Percentiles rank a stretch among this genome's conserved stretches.
Conservation (phyloP, 257 asterid species). For the Coffea canephora region DNA sequence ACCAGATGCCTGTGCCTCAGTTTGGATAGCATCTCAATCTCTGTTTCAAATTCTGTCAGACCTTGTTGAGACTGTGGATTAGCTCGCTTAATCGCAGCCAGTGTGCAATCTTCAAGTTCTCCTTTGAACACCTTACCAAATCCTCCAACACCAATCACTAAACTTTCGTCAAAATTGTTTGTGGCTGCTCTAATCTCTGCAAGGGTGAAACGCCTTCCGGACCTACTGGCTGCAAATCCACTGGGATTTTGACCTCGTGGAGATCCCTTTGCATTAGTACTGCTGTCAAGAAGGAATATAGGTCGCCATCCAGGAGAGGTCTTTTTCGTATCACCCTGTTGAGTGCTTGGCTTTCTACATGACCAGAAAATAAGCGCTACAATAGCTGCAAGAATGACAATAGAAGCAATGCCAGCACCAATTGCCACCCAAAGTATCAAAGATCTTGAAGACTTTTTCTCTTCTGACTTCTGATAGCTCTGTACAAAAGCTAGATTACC, state of each 20-base stretch:
- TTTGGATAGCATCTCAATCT: slow-evolving; percentile 74
- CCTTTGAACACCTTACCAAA: slow-evolving; percentile 85
- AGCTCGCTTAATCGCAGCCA: slow-evolving; percentile 70
- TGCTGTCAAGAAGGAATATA: slow-evolving; percentile 41
- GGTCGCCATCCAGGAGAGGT: slow-evolving; percentile 62
- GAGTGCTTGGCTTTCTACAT: slow-evolving; percentile 39
- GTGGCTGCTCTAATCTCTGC: slow-evolving; percentile 70
- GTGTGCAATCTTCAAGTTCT: slow-evolving; percentile 55
- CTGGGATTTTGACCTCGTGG: slow-evolving; percentile 23
- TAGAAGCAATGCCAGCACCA: slow-evolving; percentile 59
- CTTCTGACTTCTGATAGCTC: slow-evolving; percentile 36
- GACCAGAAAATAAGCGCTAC: slow-evolving; percentile 32
- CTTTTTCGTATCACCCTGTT: slow-evolving; percentile 41
- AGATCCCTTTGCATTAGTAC: slow-evolving; percentile 44
- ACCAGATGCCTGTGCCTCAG: slow-evolving; percentile 82
- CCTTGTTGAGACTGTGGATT: slow-evolving; percentile 94
- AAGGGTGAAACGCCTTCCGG: slow-evolving; percentile 72
- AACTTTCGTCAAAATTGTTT: slow-evolving; percentile 59
- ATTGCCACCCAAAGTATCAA: slow-evolving; percentile 60
- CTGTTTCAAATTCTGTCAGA: slow-evolving; percentile 73
- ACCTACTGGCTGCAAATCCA: slow-evolving; percentile 38
- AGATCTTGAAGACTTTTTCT: slow-evolving; percentile 35
- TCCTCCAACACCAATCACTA: slow-evolving; percentile 85
- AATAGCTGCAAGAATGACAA: slow-evolving; percentile 44
- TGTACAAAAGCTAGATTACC: slow-evolving; percentile 66